Evolutionary conservation across 768 basidiomycete genomes (phyloP), one percentile per base, ranked within the genome.

Genomic region (Tricholoma hemisulphureum): DNA sequence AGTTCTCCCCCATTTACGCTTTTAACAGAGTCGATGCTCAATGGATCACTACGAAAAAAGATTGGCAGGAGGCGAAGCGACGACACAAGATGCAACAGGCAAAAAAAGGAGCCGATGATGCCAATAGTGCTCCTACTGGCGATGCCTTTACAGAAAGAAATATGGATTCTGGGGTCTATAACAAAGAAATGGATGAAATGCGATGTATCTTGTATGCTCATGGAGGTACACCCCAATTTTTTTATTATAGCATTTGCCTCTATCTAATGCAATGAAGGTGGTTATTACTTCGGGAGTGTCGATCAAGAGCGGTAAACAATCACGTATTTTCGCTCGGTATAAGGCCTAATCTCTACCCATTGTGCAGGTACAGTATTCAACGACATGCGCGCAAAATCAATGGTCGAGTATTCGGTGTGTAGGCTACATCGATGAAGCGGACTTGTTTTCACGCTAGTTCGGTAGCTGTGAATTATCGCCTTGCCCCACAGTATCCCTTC

Each of bases 401-500:
- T 58, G 95, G 95, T 1, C 83, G 96, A 49, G 89, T 93, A 11
- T 92, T 96, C 65, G 84, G 87, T 86, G 65, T 39, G 80, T 66
- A 20, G 16, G 24, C 26, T 26, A 21, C 58, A 26, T 16, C 34
- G 50, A n/a, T 6, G 18, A 8, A 51, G 39, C 28, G 13, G 34
- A 28, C 13, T 48, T 8, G 37, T 57, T 20, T 61, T 50, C n/a
- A 34, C 28, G 16, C 53, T 39, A 26, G 72, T 54, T 62, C 65
- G 62, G 10, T 58, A 90, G 88, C 89, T 57, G 79, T 92, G 54
- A 89, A 89, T 61, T 92, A 92, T 65, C 83, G 89, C 35, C 83
- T 95, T n/a, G 90, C 95, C 13, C 96, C 96, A 0, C 96, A 98
- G 72, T 98, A 96, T 65, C 96, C 96, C 1, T 98, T 97, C 69